Evolutionary conservation across 2,329 filamentous ascomycete genomes (phyloP).

Genomic region (Claviceps paspali): DNA sequence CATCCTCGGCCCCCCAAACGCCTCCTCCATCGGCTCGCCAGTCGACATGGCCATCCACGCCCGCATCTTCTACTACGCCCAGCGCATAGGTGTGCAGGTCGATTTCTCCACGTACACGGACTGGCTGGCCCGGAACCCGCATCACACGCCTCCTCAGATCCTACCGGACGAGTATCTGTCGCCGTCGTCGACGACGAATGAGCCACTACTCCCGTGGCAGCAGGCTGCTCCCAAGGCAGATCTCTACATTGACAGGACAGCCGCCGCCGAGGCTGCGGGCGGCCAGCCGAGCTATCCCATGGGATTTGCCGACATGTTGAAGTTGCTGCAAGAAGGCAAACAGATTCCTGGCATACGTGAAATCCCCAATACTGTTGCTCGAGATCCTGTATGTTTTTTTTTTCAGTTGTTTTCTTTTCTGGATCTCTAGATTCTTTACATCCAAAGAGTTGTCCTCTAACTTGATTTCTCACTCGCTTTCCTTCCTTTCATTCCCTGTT

Average conservation of each 20-base stretch:
- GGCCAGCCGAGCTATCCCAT: constrained; percentile 58
- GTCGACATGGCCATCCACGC: constrained; percentile 48
- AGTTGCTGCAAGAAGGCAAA: constrained; percentile 67
- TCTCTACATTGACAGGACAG: constrained; percentile 27
- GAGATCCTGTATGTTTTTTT: constrained; percentile 43
- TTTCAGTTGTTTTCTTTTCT: background rate
- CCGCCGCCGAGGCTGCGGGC: constrained; percentile 9
- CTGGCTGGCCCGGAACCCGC: constrained; percentile 34
- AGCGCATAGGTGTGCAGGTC: constrained; percentile 34
- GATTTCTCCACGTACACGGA: constrained; percentile 53
- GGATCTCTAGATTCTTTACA: background rate
- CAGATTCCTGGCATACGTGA: constrained; percentile 77
- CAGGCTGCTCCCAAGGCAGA: constrained; percentile 32
- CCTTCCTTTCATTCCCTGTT: too few species aligned
- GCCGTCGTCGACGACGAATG: background rate
- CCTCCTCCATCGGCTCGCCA: constrained; percentile 31
- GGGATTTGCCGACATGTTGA: constrained; percentile 72
- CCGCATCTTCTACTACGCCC: constrained; percentile 50
- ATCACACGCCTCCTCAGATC: constrained; percentile 19
- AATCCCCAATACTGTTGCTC: constrained; percentile 65
- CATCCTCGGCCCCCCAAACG: constrained; percentile 41
- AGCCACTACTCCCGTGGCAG: constrained; percentile 28
- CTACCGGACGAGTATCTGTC: constrained; percentile 19
- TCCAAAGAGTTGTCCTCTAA: too few species aligned
- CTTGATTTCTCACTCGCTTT: too few species aligned